phyloP scores from a whole-genome alignment of 2,329 filamentous ascomycete species.

The Fusarium anthophilum region DNA sequence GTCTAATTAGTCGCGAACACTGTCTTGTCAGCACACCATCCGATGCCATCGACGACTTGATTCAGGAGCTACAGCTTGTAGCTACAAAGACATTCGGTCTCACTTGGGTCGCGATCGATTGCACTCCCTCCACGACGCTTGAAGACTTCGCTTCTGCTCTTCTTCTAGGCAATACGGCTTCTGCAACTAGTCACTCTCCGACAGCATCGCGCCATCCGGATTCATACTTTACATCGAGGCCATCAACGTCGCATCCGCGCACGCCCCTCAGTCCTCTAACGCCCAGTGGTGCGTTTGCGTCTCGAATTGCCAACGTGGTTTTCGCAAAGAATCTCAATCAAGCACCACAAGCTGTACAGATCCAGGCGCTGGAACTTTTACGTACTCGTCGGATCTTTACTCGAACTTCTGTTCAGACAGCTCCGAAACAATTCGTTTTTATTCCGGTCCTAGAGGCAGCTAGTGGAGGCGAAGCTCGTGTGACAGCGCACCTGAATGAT shows the following conservation, averaged over 20 bases:
- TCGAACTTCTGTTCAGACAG: conserved; percentile 75
- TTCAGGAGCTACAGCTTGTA: conserved; percentile 78
- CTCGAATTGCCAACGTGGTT: conserved; percentile 79
- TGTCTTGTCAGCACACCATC: conserved; percentile 83
- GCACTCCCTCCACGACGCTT: conserved; percentile 75
- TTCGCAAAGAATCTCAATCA: conserved; percentile 82
- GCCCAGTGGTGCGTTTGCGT: conserved; percentile 38
- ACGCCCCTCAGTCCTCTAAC: conserved; percentile 44
- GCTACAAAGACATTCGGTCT: conserved; percentile 77
- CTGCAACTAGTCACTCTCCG: conserved; percentile 40
- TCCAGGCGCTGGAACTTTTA: conserved; percentile 82
- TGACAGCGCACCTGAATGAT: conserved; percentile 75
- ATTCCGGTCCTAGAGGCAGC: conserved; percentile 72
- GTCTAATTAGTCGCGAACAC: conserved; percentile 83
- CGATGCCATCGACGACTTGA: conserved; percentile 71
- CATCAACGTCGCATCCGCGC: conserved; percentile 36
- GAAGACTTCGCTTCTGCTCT: conserved; percentile 83
- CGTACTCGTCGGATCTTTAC: conserved; percentile 82
- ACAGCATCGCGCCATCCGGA: conserved; percentile 41
- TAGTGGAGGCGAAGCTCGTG: conserved; percentile 57
- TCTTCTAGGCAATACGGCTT: conserved; percentile 53
- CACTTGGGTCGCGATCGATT: conserved; percentile 74
- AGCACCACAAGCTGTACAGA: conserved; percentile 80
- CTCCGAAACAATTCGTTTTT: conserved; percentile 82
- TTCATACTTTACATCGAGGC: conserved; percentile 45